phyloP scores from a whole-genome alignment of 331 rosid genomes.

The Quercus phellos region DNA sequence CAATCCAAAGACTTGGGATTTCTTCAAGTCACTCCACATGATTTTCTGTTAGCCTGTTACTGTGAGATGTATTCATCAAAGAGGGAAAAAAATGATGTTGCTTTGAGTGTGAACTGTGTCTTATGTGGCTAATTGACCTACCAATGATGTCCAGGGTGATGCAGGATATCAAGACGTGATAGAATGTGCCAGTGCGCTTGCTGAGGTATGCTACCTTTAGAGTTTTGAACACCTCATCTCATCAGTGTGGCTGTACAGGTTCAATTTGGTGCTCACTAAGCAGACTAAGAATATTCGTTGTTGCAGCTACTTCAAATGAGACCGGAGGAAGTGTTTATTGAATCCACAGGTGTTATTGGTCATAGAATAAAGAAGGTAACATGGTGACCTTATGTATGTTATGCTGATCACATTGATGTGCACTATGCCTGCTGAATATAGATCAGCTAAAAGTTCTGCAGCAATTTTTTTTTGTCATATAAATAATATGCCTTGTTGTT shows the following conservation, averaged over 20 bases:
- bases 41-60: not conserved
- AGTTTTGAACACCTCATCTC: slow-evolving; percentile 3
- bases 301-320: slow-evolving; percentile 61
- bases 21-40: not conserved
- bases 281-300: slow-evolving; percentile 8
- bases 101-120: not conserved
- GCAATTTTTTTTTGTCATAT: not conserved
- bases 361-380: slow-evolving; percentile 81
- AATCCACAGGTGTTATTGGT: slow-evolving; percentile 95
- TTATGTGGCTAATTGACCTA: slow-evolving; percentile 23
- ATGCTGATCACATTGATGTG: slow-evolving; percentile 9
- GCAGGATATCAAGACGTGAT: slow-evolving; percentile 72
- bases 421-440: not conserved
- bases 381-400: slow-evolving; percentile 2
- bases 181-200: slow-evolving; percentile 59
- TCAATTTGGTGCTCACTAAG: not conserved
- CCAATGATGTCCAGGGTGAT: slow-evolving; percentile 60
- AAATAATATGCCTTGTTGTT: not conserved
- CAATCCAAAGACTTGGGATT: not conserved
- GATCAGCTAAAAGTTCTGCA: slow-evolving; percentile 13
- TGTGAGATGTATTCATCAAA: not conserved
- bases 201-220: slow-evolving; percentile 47
- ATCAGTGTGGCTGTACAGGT: not conserved
- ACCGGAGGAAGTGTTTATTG: slow-evolving; percentile 73
- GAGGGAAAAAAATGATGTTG: not conserved